Base-by-base conservation (phyloP, 495 filamentous ascomycete species). In the Penicillium arizonense region DNA sequence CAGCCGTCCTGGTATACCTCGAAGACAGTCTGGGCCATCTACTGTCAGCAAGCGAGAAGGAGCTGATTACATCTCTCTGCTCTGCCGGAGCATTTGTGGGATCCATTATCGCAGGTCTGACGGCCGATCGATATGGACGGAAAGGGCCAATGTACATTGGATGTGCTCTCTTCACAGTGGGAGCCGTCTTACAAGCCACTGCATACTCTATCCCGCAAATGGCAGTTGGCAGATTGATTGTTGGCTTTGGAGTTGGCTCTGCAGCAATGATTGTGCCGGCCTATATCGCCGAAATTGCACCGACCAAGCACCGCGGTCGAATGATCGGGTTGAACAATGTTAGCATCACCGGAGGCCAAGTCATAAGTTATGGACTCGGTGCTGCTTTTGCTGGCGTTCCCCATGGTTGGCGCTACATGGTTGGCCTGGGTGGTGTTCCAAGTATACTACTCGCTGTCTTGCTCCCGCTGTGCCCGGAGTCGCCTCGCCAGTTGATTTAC, bases 301-400 rank as follows among this genome's bases (percentile, higher is more conserved):
- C 77, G 0, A 72, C 79, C 9, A 75, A 72, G 48, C 73, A 74
- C 47, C 78, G 80, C 41, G 80, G 80, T n/a, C 71, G 76, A 28
- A 72, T 81, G 61, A 77, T 83, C 45, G 78, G 74, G 1, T 63
- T 84, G 26, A 77, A 84, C 63, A 81, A 82, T 44, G 77, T 84
- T 71, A 72, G 67, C 40, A 77, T 83, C 49, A 82, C 78, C 7
- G 74, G 73, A 20, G 80, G 80, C 3, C 80, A 81, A 51, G 62
- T 83, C 5, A 63, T 83, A 30, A 66, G 71, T 3, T 82, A 82
- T 47, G 77, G 69, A 2, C 67, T 83, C 33, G 80, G 80, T 3
- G 80, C 80, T 1, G 80, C 63, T 2, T 79, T 83, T 61, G 73
- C 77, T 3, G 59, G 74, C 37, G 76, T 78, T 13, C 21, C 50